These are phyloP conservation scores for Lathyrus sativus DNA, from an alignment of 306 rosid species.

Conservation along the genomic window DNA sequence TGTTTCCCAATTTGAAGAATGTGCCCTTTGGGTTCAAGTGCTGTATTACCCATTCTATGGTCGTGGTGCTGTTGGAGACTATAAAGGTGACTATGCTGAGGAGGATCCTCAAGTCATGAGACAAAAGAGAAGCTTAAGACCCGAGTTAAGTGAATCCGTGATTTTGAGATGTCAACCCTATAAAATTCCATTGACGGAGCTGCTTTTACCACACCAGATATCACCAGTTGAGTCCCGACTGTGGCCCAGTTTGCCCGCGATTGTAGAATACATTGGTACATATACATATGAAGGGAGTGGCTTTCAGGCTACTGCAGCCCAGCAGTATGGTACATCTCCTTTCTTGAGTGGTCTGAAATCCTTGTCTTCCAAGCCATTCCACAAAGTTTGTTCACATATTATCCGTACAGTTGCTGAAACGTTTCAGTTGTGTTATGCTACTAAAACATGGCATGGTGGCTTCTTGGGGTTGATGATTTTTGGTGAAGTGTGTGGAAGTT, in stretches of 20 bases:
- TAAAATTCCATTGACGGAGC: conserved; percentile 90
- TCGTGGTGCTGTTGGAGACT: conserved; percentile 83
- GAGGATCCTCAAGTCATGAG: conserved; percentile 91
- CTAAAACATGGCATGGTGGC: conserved; percentile 99
- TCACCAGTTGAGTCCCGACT: conserved; percentile 97
- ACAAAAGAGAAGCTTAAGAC: conserved; percentile 96
- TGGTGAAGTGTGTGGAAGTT: conserved; percentile 92
- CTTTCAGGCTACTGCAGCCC: conserved; percentile 97
- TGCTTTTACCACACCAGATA: conserved; percentile 85
- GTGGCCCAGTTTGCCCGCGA: conserved; percentile 98
- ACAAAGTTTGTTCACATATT: conserved; percentile 93
- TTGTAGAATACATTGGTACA: conserved; percentile 90
- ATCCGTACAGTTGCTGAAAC: conserved; percentile 86
- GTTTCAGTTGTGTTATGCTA: conserved; percentile 94
- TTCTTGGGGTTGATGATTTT: conserved; percentile 95
- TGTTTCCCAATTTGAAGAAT: conserved; percentile 92
- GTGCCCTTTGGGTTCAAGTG: conserved; percentile 97
- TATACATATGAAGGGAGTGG: conserved; percentile 99
- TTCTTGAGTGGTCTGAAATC: conserved; percentile 96
- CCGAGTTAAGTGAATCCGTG: conserved; percentile 95
- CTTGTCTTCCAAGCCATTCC: conserved; percentile 90
- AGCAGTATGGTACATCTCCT: conserved; percentile 94
- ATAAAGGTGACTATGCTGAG: conserved; percentile 91
- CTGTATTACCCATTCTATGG: conserved; percentile 97
- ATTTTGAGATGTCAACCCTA: conserved; percentile 96